Base-by-base conservation (phyloP, 1,284 basidiomycete genomes). In the Fomitopsis schrenkii region DNA sequence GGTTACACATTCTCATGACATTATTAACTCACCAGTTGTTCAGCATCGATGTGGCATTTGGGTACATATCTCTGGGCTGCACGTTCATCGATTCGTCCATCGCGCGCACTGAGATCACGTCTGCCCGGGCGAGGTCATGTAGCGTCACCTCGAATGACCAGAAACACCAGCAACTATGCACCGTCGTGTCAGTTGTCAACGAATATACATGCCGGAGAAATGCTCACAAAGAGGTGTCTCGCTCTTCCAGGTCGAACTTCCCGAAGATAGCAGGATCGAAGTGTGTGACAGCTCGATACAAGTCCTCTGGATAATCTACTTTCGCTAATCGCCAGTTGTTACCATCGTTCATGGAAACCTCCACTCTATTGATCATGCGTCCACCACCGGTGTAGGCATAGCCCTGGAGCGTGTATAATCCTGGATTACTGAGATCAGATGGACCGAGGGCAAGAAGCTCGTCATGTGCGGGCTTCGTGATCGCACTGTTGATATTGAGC, bases 341-440 rank as follows among this genome's bases (percentile, higher is more conserved):
- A 0, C 87, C 88, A 46, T 84, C 80, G 65, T 90, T 86, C 6
- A 86, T 68, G 6, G 85, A 83, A 53, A 88, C 64, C 65, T 90
- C 88, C 17, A 88, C 80, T 14, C 87, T 77, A 8, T 79, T 80
- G 35, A 90, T 76, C 15, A 86, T 76, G 14, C 83, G 75, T 0
- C 87, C 87, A 7, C 88, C 87, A n/a, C 88, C 88, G 15, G 80
- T 77, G 69, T 90, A 90, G 0, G 86, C 87, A 64, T 89, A 90
- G 7, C 88, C 88, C 54, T 73, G 70, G 17, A 80, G 35, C 3
- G 71, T 71, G 64, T 84, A 87, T 2, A 63, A 64, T n/a, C 61
- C 36, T 3, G 46, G 22, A 1, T 57, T 60, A 55, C 17, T 68
- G 10, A 42, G 62, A 15, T 58, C 17, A 22, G 57, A 15, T 6